Evolutionary conservation across 495 filamentous ascomycete genomes (phyloP).

Genomic region (Podospora anserina): DNA sequence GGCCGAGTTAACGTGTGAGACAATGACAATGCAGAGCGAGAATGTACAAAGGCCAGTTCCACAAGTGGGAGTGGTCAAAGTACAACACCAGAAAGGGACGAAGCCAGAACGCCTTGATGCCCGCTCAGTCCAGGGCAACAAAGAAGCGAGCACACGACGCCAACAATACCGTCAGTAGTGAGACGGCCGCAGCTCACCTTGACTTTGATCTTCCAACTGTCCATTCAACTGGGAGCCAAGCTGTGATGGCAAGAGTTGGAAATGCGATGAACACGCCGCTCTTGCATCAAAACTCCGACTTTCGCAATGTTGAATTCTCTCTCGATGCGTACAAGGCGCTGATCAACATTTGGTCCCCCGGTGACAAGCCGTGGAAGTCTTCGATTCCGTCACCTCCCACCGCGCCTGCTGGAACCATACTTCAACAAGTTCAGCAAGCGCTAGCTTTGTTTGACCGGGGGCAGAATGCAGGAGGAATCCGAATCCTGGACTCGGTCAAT

Average conservation of each 20-base stretch:
- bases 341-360: slow-evolving; percentile 17
- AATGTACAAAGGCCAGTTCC: slow-evolving; percentile 40
- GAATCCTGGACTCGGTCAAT: neutral
- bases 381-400: neutral
- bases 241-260: neutral
- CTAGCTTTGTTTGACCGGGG: slow-evolving; percentile 20
- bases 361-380: slow-evolving; percentile 12
- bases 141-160: neutral
- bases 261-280: neutral
- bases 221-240: neutral
- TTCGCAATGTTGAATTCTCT: slow-evolving; percentile 4
- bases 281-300: slow-evolving; percentile 10
- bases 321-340: slow-evolving; percentile 19
- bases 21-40: slow-evolving; percentile 22
- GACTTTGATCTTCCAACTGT: neutral
- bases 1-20: neutral
- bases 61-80: slow-evolving; percentile 37
- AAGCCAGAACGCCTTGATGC: slow-evolving; percentile 8
- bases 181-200: neutral
- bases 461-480: neutral
- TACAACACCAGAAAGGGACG: slow-evolving; percentile 29
- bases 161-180: neutral
- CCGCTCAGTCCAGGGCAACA: slow-evolving; percentile 12
- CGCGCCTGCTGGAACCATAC: slow-evolving; percentile 16
- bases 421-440: slow-evolving; percentile 27